Evolutionary conservation across 305 asterid species (phyloP).

Genomic region (Fraxinus dipetala): DNA sequence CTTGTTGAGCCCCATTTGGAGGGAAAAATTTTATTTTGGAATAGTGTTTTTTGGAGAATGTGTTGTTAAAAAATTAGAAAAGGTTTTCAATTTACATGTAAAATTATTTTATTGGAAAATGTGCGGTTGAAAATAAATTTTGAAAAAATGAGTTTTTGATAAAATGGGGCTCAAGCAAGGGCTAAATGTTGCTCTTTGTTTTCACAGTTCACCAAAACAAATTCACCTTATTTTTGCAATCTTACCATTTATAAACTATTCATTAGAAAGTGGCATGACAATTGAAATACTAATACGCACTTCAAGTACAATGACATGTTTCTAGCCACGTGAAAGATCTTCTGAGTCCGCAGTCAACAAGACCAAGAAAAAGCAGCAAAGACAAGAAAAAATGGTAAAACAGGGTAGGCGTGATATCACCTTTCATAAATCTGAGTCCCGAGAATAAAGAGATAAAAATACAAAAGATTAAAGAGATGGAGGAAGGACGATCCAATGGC

Average conservation of each 20-base stretch:
- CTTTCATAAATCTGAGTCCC: background rate
- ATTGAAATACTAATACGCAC: background rate
- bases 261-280: background rate
- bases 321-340: background rate
- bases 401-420: background rate
- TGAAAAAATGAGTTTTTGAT: background rate
- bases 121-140: too few species aligned
- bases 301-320: background rate
- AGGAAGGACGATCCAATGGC: background rate
- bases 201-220: background rate
- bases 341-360: background rate
- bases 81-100: too few species aligned
- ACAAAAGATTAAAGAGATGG: background rate
- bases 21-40: too few species aligned
- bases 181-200: background rate
- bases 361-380: background rate
- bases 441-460: background rate
- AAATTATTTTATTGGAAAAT: too few species aligned
- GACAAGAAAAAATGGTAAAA: background rate
- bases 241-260: background rate
- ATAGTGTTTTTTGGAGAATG: too few species aligned
- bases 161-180: background rate
- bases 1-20: too few species aligned
- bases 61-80: too few species aligned
- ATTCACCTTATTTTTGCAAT: background rate